Conservation (phyloP, 2,329 filamentous ascomycete species). For the Lachnellula cervina region DNA sequence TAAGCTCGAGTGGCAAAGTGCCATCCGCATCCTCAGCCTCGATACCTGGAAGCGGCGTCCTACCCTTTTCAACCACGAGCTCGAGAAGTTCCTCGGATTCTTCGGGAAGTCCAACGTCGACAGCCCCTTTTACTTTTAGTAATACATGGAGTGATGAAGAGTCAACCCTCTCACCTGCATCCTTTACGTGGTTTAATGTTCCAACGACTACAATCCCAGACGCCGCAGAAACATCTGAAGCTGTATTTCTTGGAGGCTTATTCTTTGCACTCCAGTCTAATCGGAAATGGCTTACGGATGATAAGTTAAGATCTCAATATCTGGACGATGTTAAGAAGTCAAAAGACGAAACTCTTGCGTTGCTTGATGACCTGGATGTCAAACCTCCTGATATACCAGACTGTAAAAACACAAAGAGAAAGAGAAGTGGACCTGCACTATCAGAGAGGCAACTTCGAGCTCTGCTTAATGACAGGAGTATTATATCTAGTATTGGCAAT, state of each 20-base stretch:
- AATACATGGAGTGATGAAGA: background rate
- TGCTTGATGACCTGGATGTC: conserved; percentile 2
- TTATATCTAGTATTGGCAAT: conserved; percentile 1
- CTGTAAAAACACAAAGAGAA: conserved; percentile 8
- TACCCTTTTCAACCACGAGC: background rate
- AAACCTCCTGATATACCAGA: background rate
- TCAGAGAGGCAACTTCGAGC: conserved; percentile 10
- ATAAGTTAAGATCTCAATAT: conserved; percentile 4
- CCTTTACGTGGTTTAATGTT: background rate
- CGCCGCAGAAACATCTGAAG: conserved; percentile 6
- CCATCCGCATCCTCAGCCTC: background rate
- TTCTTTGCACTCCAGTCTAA: conserved; percentile 7
- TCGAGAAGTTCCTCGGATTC: background rate
- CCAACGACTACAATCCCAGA: conserved; percentile 1
- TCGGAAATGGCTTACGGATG: conserved; percentile 8
- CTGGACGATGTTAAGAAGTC: conserved; percentile 3
- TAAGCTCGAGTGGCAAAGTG: background rate
- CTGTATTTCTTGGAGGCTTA: background rate
- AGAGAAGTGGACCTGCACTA: background rate
- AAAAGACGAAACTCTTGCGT: conserved; percentile 2
- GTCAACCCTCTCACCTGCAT: background rate
- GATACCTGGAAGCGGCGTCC: background rate
- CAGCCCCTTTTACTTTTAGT: background rate
- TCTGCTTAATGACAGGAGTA: conserved; percentile 5
- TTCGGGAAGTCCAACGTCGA: background rate